Percentiles rank a stretch among this genome's conserved stretches.
Evolutionary conservation across 2,329 filamentous ascomycete species (phyloP).

Genomic region (Simplicillium sp.): DNA sequence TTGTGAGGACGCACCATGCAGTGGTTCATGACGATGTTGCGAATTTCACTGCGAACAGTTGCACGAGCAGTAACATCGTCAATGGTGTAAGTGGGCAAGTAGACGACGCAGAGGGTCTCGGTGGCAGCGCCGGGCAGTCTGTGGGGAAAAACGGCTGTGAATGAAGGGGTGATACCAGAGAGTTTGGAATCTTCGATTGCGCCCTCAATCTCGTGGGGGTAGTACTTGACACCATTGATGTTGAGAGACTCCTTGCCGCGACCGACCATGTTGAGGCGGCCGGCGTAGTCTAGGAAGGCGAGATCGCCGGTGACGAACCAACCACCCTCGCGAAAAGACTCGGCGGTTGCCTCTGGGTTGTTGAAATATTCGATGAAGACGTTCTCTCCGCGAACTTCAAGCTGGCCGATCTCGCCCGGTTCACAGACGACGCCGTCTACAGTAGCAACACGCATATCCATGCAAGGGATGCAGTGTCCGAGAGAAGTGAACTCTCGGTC

Average conservation of each 20-base stretch:
- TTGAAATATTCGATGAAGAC: slow-evolving; percentile 57
- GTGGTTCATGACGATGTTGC: slow-evolving; percentile 3
- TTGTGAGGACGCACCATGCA: background rate
- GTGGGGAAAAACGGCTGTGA: slow-evolving; percentile 28
- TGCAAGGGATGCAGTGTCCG: slow-evolving; percentile 26
- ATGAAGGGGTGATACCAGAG: slow-evolving; percentile 14
- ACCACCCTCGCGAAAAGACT: slow-evolving; percentile 41
- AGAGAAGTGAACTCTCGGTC: slow-evolving; percentile 22
- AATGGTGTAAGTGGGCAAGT: slow-evolving; percentile 18
- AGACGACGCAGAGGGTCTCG: slow-evolving; percentile 29
- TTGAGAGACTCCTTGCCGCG: slow-evolving; percentile 32
- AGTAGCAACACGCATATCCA: slow-evolving; percentile 26
- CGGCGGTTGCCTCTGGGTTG: slow-evolving; percentile 44
- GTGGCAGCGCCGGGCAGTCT: slow-evolving; percentile 14
- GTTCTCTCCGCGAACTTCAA: slow-evolving; percentile 49
- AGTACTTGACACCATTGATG: slow-evolving; percentile 36
- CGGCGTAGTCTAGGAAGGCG: slow-evolving; percentile 20
- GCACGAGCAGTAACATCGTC: slow-evolving; percentile 14
- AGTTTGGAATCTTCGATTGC: slow-evolving; percentile 24
- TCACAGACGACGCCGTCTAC: slow-evolving; percentile 3
- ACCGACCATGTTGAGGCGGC: slow-evolving; percentile 25
- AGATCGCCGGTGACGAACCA: slow-evolving; percentile 33
- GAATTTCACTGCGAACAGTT: slow-evolving; percentile 10
- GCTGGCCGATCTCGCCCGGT: slow-evolving; percentile 36
- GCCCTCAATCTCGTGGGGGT: slow-evolving; percentile 24